A percentile compares a stretch with the other conserved stretches of the same genome.
Evolutionary conservation across 2,329 filamentous ascomycete genomes (phyloP).

Genomic region (Colletotrichum coccodes): DNA sequence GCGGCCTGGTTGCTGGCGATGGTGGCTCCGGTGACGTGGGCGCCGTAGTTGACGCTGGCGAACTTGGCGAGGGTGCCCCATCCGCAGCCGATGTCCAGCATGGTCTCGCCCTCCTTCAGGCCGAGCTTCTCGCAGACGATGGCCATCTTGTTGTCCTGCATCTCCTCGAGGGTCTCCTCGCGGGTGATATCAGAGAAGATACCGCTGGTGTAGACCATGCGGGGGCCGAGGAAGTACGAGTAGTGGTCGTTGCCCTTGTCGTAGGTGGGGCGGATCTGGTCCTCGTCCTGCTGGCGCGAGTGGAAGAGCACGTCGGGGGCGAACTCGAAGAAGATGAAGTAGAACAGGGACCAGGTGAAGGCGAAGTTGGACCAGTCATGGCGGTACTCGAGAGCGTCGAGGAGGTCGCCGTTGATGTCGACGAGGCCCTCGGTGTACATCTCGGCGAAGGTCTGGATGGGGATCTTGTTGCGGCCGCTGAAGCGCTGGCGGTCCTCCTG

Average conservation of each 20-base stretch:
- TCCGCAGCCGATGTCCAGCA: slow-evolving; percentile 96
- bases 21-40: slow-evolving; percentile 87
- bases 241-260: slow-evolving; percentile 99
- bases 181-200: slow-evolving; percentile 87
- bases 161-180: slow-evolving; percentile 92
- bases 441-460: slow-evolving; percentile 94
- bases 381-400: slow-evolving; percentile 91
- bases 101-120: slow-evolving; percentile 80
- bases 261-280: slow-evolving; percentile 97
- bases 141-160: slow-evolving; percentile 97
- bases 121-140: slow-evolving; percentile 96
- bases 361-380: slow-evolving; percentile 97
- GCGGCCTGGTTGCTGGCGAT: slow-evolving; percentile 96
- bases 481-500: slow-evolving; percentile 72
- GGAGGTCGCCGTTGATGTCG: slow-evolving; percentile 92
- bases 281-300: slow-evolving; percentile 93
- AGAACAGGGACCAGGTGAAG: slow-evolving; percentile 87
- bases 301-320: slow-evolving; percentile 93
- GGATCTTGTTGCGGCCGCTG: slow-evolving; percentile 81
- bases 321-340: slow-evolving; percentile 88
- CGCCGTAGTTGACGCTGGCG: slow-evolving; percentile 91
- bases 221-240: slow-evolving; percentile 96
- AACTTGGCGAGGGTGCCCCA: slow-evolving; percentile 98
- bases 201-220: slow-evolving; percentile 98
- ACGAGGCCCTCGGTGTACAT: slow-evolving; percentile 97